These are phyloP conservation scores for Podosphaera fusca DNA, from an alignment of 2,329 filamentous ascomycete genomes.

Conservation along the genomic window DNA sequence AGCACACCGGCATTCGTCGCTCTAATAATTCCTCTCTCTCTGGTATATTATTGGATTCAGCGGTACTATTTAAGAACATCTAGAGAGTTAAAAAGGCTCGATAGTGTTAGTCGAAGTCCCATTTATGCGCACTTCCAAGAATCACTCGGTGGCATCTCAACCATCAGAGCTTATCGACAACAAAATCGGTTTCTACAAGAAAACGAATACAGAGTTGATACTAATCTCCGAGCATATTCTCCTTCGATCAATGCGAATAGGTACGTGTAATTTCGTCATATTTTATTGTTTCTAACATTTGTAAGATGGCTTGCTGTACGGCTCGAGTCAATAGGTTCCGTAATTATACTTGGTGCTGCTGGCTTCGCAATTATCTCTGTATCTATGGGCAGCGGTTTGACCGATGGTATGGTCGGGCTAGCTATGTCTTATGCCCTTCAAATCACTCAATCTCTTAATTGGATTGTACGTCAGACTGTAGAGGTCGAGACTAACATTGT, in stretches of 20 bases:
- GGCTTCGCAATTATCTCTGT: conserved; percentile 66
- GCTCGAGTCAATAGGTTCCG: conserved; percentile 80
- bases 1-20: conserved; percentile 60
- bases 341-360: conserved; percentile 78
- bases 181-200: conserved; percentile 70
- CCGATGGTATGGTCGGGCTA: conserved; percentile 62
- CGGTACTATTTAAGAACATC: conserved; percentile 93
- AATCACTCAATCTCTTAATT: conserved; percentile 93
- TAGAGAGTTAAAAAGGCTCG: conserved; percentile 82
- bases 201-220: conserved; percentile 94
- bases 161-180: conserved; percentile 85
- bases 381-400: conserved; percentile 37
- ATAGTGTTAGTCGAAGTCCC: conserved; percentile 84
- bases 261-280: conserved; percentile 5
- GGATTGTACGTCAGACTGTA: conserved; percentile 95
- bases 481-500: conserved; percentile 99
- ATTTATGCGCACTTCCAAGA: conserved; percentile 98
- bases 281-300: conserved; percentile 3
- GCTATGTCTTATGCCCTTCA: conserved; percentile 94
- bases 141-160: conserved; percentile 77
- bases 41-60: conserved; percentile 78
- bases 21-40: conserved; percentile 58
- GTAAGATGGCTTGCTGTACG: conserved; percentile 82
- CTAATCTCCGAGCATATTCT: conserved; percentile 83
- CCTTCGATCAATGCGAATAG: conserved; percentile 64